A percentile compares a stretch with the other conserved stretches of the same genome.
Evolutionary conservation across 2,329 filamentous ascomycete species (phyloP).

Genomic region (Neospermospora avenae): DNA sequence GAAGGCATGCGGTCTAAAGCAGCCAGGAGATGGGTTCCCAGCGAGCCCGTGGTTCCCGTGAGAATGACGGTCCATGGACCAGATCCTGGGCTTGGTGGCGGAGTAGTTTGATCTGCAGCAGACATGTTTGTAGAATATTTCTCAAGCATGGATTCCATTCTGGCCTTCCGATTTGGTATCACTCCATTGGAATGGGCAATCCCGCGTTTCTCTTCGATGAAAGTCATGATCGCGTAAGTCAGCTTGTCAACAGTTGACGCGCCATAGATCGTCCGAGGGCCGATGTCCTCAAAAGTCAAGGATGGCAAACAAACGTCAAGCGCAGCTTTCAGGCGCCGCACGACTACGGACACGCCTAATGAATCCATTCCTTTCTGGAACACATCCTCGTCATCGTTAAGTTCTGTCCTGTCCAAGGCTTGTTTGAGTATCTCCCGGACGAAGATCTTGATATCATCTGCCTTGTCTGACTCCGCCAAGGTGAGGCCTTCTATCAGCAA

Average conservation of each 20-base stretch:
- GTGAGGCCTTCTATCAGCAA: slow-evolving; percentile 7
- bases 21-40: slow-evolving; percentile 48
- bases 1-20: slow-evolving; percentile 34
- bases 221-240: not conserved
- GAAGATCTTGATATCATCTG: slow-evolving; percentile 1
- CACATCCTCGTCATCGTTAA: slow-evolving; percentile 8
- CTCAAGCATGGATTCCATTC: slow-evolving; percentile 14
- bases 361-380: slow-evolving; percentile 19
- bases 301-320: not conserved
- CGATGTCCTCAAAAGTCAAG: not conserved
- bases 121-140: slow-evolving; percentile 16
- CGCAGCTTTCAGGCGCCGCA: slow-evolving; percentile 12
- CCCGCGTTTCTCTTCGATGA: not conserved
- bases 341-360: slow-evolving; percentile 11
- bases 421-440: slow-evolving; percentile 7
- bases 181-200: not conserved
- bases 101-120: not conserved
- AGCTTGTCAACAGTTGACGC: slow-evolving; percentile 11
- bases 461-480: not conserved
- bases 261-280: slow-evolving; percentile 11
- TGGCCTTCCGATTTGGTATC: not conserved
- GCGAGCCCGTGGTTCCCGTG: slow-evolving; percentile 48
- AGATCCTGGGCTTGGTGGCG: not conserved
- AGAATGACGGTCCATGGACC: slow-evolving; percentile 35
- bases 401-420: not conserved